Conservation (phyloP, 2,329 filamentous ascomycete genomes). For the Beauveria medogensis region DNA sequence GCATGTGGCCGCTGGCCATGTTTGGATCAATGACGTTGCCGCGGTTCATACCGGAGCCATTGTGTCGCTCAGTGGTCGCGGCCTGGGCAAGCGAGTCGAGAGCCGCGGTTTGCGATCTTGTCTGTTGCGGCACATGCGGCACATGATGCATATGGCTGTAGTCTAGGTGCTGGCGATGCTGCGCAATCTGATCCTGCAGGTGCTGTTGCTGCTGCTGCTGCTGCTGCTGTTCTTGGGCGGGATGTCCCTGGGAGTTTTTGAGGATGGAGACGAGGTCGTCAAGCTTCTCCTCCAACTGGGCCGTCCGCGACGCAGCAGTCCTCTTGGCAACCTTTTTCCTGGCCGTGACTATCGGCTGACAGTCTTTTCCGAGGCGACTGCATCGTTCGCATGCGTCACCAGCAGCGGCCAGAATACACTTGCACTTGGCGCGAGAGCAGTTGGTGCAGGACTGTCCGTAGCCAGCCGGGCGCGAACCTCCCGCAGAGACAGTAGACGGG, state of each 20-base stretch:
- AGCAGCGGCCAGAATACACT: constrained; percentile 33
- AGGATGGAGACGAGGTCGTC: constrained; percentile 41
- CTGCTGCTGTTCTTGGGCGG: constrained; percentile 12
- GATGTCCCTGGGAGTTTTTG: constrained; percentile 19
- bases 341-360: constrained; percentile 34
- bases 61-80: constrained; percentile 24
- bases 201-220: constrained; percentile 12
- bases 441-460: constrained; percentile 39
- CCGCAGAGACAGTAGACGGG: neutral
- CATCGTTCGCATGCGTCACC: constrained; percentile 32
- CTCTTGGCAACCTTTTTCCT: constrained; percentile 29
- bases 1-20: neutral
- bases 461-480: constrained; percentile 21
- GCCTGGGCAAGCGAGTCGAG: constrained; percentile 26
- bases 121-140: constrained; percentile 11
- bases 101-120: constrained; percentile 4
- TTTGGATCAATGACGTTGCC: constrained; percentile 12
- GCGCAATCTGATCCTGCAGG: constrained; percentile 8
- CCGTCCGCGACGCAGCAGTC: constrained; percentile 28
- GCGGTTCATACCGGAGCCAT: neutral
- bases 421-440: constrained; percentile 40
- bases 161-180: constrained; percentile 3
- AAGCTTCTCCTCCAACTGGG: constrained; percentile 42
- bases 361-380: constrained; percentile 39
- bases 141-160: constrained; percentile 11